phyloP scores from a whole-genome alignment of 306 rosid genomes.

The Rosa lucieae region DNA sequence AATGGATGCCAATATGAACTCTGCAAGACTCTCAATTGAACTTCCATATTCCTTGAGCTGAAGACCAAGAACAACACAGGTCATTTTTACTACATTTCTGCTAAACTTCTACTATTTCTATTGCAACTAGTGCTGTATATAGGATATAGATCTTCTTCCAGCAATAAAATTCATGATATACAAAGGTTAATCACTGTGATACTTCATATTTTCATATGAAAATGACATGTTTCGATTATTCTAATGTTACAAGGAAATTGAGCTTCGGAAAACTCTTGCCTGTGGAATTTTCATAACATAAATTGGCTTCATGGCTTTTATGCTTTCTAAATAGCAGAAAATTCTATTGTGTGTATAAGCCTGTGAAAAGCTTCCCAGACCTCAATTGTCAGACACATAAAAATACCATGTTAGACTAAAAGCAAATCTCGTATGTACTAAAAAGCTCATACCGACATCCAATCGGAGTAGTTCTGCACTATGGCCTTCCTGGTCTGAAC shows the following conservation, averaged over 20 bases:
- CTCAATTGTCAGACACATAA: background rate
- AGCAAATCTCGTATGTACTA: background rate
- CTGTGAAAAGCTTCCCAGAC: background rate
- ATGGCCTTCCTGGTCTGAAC: conserved; percentile 12
- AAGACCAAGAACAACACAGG: background rate
- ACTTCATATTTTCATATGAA: background rate
- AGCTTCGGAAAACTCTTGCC: background rate
- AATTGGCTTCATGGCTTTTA: background rate
- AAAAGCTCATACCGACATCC: conserved; percentile 32
- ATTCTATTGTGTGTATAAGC: background rate
- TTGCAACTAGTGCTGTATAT: background rate
- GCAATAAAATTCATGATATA: background rate
- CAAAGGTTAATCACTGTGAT: background rate
- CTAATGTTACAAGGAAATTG: background rate
- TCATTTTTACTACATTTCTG: background rate
- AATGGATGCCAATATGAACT: conserved; percentile 36
- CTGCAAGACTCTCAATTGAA: conserved; percentile 20
- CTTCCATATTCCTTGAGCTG: conserved; percentile 31
- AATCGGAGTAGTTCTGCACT: conserved; percentile 12
- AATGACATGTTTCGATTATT: background rate
- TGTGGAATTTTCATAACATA: background rate
- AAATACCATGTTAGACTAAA: background rate
- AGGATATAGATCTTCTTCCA: background rate
- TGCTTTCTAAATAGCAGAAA: background rate
- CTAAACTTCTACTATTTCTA: background rate